Base-by-base conservation (phyloP, 2,329 filamentous ascomycete species). In the Juglanconis sp. region DNA sequence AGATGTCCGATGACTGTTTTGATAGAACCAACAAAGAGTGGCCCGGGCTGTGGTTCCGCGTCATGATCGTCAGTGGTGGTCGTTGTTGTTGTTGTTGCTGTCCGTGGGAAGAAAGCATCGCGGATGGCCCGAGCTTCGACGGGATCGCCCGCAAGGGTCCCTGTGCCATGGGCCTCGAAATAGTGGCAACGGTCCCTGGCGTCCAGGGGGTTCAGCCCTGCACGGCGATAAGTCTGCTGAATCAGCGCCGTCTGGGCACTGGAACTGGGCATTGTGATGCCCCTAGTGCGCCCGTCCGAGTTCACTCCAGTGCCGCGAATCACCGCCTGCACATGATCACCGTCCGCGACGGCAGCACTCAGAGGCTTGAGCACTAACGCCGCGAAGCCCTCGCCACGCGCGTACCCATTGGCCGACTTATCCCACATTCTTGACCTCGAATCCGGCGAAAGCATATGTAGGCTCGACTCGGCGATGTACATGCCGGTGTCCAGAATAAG, bases 181-280 rank as follows among this genome's bases (percentile, higher is more conserved):
- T 76, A 80, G 61, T 80, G 77, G 53, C 74, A 76, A 10, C 73
- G 71, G 42, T 78, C 72, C 4, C 65, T 60, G 0, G 67, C 65
- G 3, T 51, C 51, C 6, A 34, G 47, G 0, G 72, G 64, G 56
- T 81, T 71, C 1, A 79, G 70, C 2, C 76, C 81, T 0, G 79
- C 70, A 5, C 68, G 69, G 1, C 46, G 59, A 65, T 84, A 84
- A 0, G 77, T 79, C 6, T 70, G 68, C 46, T 69, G 69, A 58
- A 83, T 82, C 1, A 82, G 66, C 0, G 56, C 62, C 1, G 73
- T 71, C 65, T 84, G 82, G 0, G 80, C 76, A 2, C 67, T 59
- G 1, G 71, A 67, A 56, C 72, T 83, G 0, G 84, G 85, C 68
- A 83, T 76, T 0, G 83, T 86, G 60, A 86, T 79, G 0, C 83